Conservation (phyloP, 768 basidiomycete genomes). For the Boletus patriciae region DNA sequence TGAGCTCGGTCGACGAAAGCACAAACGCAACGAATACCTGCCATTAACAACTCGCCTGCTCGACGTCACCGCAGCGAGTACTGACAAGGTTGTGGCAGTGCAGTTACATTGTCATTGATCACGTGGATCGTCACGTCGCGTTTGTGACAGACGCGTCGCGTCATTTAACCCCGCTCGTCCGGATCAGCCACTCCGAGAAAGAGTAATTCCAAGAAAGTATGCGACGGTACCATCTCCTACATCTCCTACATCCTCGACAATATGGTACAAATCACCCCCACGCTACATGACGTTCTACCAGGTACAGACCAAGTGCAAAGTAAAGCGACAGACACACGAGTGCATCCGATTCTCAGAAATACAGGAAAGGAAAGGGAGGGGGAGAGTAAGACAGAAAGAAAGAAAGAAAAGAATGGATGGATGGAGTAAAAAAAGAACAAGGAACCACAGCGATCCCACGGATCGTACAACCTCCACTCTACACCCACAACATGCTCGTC, state of each 20-base stretch:
- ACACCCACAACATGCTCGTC: constrained; percentile 7
- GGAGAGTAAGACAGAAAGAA: neutral
- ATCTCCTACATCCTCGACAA: constrained; percentile 12
- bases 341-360: constrained; percentile 15
- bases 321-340: constrained; percentile 20
- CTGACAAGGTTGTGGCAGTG: constrained; percentile 19
- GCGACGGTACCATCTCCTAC: constrained; percentile 3
- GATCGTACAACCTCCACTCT: constrained; percentile 24
- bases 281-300: constrained; percentile 15
- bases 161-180: neutral
- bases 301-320: constrained; percentile 23
- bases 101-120: constrained; percentile 13
- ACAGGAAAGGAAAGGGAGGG: constrained; percentile 10
- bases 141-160: constrained; percentile 29
- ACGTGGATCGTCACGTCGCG: constrained; percentile 34
- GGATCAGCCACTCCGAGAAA: constrained; percentile 3
- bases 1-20: neutral
- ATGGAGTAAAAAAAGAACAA: neutral
- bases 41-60: constrained; percentile 11
- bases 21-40: constrained; percentile 17
- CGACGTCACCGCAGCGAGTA: neutral
- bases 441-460: constrained; percentile 10
- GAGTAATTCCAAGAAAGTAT: constrained; percentile 24
- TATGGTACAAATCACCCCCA: constrained; percentile 25
- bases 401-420: constrained; percentile 3